These are phyloP conservation scores for Harringtonia aguacate DNA, from an alignment of 2,329 filamentous ascomycete species.

Conservation along the genomic window DNA sequence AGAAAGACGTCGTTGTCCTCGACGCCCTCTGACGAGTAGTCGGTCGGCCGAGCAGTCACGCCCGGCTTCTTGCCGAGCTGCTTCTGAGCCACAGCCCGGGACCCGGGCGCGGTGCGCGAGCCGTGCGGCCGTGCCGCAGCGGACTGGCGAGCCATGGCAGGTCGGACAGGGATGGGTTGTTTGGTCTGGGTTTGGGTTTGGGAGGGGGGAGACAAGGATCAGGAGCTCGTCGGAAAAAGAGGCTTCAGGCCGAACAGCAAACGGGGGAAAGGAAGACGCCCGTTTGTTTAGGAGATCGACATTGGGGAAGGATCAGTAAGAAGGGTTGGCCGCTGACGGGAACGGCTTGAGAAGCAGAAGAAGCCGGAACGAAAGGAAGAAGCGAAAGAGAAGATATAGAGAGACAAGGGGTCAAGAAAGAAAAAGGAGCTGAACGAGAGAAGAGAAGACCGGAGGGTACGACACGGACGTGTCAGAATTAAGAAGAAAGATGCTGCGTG, in stretches of 20 bases:
- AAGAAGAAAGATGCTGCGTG: too few relatives aligned
- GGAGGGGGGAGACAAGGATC: too few relatives aligned
- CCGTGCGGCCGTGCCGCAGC: slow-evolving; percentile 5
- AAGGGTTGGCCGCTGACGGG: background rate
- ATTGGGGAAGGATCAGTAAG: background rate
- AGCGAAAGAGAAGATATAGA: background rate
- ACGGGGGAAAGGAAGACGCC: background rate
- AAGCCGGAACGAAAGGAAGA: background rate
- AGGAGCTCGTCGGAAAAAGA: too few relatives aligned
- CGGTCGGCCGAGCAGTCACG: slow-evolving; percentile 20
- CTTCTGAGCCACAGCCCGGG: slow-evolving; percentile 14
- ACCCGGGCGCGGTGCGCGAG: slow-evolving; percentile 1
- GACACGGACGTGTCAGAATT: too few relatives aligned
- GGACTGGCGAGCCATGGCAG: slow-evolving; percentile 10
- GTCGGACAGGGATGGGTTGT: too few relatives aligned
- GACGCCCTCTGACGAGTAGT: slow-evolving; percentile 70
- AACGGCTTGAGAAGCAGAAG: background rate
- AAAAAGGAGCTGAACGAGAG: background rate
- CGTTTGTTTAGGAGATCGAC: slow-evolving; percentile 1
- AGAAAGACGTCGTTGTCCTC: slow-evolving; percentile 86
- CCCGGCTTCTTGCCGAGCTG: background rate
- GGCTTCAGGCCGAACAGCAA: too few relatives aligned
- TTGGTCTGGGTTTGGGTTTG: too few relatives aligned
- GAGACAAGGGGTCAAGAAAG: too few relatives aligned
- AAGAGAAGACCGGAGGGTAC: background rate